Conservation (phyloP, 2,329 filamentous ascomycete species). For the Fusarium sp. region DNA sequence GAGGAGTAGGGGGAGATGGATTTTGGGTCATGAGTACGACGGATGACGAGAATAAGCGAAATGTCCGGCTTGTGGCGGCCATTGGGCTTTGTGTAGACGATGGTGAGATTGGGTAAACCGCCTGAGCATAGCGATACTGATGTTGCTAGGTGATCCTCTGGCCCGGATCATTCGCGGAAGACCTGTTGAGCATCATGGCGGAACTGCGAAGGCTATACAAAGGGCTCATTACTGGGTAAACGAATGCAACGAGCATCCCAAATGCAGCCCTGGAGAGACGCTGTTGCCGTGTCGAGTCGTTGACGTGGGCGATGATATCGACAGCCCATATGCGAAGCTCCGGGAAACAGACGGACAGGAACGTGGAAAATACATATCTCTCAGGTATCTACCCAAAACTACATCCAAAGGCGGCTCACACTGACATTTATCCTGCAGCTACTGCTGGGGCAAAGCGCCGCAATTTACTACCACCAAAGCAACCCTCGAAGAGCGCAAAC, state of each 20-base stretch:
- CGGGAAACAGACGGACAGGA: not conserved
- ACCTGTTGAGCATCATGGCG: not conserved
- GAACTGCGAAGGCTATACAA: not conserved
- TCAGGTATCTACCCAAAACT: not conserved
- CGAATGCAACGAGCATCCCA: not conserved
- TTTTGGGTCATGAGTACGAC: conserved; percentile 6
- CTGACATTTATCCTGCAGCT: not conserved
- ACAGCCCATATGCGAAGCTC: not conserved
- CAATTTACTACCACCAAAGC: not conserved
- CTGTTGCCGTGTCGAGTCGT: not conserved
- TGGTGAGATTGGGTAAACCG: not conserved
- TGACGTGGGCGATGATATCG: not conserved
- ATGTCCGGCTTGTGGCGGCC: not conserved
- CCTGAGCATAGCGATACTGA: accelerated
- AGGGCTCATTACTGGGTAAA: not conserved
- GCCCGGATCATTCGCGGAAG: not conserved
- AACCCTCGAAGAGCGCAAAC: not conserved
- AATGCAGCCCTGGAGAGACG: not conserved
- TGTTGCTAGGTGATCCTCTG: not conserved
- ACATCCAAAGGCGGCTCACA: too few relatives aligned
- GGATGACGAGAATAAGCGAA: not conserved
- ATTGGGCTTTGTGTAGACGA: conserved; percentile 5
- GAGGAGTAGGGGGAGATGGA: not conserved
- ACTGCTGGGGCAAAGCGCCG: not conserved
- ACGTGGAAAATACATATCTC: not conserved